Percentiles rank a stretch among this genome's conserved stretches.
These are phyloP conservation scores for Gamsiella multidivaricata DNA, from an alignment of 192 early-diverging fungal species.

Conservation along the genomic window DNA sequence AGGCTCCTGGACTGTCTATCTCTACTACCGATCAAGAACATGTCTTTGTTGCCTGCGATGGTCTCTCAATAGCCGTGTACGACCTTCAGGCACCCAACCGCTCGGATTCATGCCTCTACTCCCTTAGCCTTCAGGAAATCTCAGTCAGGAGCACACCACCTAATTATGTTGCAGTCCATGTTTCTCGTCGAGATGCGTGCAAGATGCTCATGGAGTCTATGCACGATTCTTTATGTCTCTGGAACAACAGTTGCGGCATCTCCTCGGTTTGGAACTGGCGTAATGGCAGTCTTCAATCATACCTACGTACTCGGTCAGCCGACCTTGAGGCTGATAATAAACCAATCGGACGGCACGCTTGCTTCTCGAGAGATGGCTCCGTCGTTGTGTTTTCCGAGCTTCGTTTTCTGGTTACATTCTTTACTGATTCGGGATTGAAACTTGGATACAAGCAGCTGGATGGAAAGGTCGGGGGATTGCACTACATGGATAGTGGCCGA, in stretches of 20 bases:
- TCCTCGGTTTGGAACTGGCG: conserved; percentile 10
- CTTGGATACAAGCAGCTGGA: not conserved
- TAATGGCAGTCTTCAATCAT: not conserved
- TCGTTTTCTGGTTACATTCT: conserved; percentile 1
- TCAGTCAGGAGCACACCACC: conserved; percentile 1
- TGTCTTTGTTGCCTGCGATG: conserved; percentile 8
- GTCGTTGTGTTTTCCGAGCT: conserved; percentile 16
- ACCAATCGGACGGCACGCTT: not conserved
- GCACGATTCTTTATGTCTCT: conserved; percentile 4
- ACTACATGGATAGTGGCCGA: conserved; percentile 3
- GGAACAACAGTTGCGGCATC: not conserved
- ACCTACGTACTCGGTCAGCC: not conserved
- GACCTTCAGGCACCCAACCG: not conserved
- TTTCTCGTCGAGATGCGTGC: conserved; percentile 4
- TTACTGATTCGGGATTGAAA: conserved; percentile 5
- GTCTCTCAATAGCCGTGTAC: conserved; percentile 2
- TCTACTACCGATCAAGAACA: not conserved
- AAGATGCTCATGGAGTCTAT: conserved; percentile 7
- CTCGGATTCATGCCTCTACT: not conserved
- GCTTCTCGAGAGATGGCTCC: conserved; percentile 6
- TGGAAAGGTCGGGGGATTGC: not conserved
- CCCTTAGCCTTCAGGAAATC: not conserved
- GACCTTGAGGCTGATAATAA: not conserved
- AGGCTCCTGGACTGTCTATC: not conserved
- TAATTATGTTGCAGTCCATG: not conserved